Evolutionary conservation across 176 grass and related monocot genomes (phyloP), one percentile per base, ranked within the genome.

Genomic region (Triticum monococcum): DNA sequence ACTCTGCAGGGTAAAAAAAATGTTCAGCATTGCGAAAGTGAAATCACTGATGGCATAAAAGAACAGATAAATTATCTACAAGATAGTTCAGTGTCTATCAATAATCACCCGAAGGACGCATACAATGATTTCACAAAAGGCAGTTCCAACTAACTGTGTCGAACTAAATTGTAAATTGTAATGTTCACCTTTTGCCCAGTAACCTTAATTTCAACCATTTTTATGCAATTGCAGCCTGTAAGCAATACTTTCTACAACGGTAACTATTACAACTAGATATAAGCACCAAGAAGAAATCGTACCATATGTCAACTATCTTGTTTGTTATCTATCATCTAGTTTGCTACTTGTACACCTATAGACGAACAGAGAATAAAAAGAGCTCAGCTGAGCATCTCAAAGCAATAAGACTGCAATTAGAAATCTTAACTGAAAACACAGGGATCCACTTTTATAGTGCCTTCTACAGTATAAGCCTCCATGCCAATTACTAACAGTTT

Each of bases 1-100:
- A 86, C 26, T 83, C 90, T 91, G 89, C 81, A 84, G 11, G 75
- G 72, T 12, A 64, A 87, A 90, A 84, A 61, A 72, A 37, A 75
- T 46, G 35, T 36, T 68, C 74, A 72, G 41, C 66, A 80, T 30
- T 30, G 76, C 48, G 60, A 73, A 87, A 75, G 75, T 57, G 56
- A 84, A 59, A 59, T 33, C 20, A 10, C 26, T 64, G 72, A 9
- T 12, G 12, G 13, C 57, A 36, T 14, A 76, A 35, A 71, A 31
- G 30, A 56, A 62, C 3, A 5, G 8, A 52, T 76, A 20, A 76
- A 76, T 4, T 52, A 75, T 76, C 8, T 52, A 76, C 25, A 4
- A 75, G 25, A 16, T 11, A 20, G 8, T 45, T 76, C 16, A 76
- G 8, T 10, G 8, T 52, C 41, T 28, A 75, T 31, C 45, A 28